phyloP scores from a whole-genome alignment of 1,284 basidiomycete genomes.

The Phellopilus nigrolimitatus region DNA sequence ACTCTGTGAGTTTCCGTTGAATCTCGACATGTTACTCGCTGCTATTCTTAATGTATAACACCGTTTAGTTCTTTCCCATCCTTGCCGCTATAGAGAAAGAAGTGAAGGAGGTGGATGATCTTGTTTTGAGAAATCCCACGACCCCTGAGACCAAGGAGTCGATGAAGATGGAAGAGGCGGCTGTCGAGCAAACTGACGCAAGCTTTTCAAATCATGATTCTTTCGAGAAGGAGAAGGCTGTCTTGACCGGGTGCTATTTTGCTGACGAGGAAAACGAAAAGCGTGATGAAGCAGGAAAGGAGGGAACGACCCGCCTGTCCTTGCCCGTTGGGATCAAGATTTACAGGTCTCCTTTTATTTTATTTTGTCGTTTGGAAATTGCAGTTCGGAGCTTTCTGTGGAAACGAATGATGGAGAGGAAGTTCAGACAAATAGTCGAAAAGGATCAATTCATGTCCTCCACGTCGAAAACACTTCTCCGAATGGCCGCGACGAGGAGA shows the following conservation, averaged over 20 bases:
- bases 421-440: conserved; percentile 22
- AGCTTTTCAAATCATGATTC: background rate
- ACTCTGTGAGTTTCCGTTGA: conserved; percentile 41
- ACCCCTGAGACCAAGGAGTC: conserved; percentile 27
- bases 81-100: conserved; percentile 82
- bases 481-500: conserved; percentile 79
- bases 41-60: background rate
- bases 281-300: background rate
- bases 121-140: conserved; percentile 42
- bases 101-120: conserved; percentile 71
- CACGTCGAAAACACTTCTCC: conserved; percentile 46
- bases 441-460: conserved; percentile 18
- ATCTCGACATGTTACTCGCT: background rate
- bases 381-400: background rate
- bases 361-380: conserved; percentile 1
- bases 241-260: background rate
- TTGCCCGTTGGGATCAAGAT: conserved; percentile 1
- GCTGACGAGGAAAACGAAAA: background rate
- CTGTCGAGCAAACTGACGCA: background rate
- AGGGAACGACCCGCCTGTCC: background rate
- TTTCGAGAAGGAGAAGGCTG: background rate
- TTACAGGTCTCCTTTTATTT: background rate
- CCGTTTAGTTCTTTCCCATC: conserved; percentile 70
- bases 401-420: background rate
- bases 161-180: background rate